phyloP scores from a whole-genome alignment of 306 rosid genomes.

The Vigna hirtella region DNA sequence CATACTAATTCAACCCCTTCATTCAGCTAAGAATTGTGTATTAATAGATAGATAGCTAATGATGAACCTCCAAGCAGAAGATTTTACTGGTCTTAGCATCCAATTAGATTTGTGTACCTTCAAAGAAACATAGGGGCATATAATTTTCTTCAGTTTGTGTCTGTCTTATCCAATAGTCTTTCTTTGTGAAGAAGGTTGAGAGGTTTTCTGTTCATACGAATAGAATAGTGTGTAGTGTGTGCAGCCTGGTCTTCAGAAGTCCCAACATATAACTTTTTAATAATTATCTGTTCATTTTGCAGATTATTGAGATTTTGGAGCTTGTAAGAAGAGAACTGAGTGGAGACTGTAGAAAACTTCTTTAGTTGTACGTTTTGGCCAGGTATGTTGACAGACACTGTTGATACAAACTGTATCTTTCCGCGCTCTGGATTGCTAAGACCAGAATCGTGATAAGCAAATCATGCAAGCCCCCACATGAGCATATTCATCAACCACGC shows the following conservation, averaged over 20 bases:
- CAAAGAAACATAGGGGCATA: background rate
- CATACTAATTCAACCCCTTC: conserved; percentile 10
- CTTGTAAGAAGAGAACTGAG: conserved; percentile 77
- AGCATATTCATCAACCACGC: background rate
- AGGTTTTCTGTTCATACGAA: conserved; percentile 27
- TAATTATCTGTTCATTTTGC: conserved; percentile 43
- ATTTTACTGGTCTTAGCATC: conserved; percentile 4
- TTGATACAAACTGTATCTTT: conserved; percentile 15
- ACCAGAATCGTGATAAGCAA: conserved; percentile 14
- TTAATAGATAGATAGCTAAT: background rate
- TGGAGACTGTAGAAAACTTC: conserved; percentile 51
- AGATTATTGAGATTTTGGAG: conserved; percentile 81
- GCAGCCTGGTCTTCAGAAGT: background rate
- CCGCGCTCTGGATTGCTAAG: conserved; percentile 18
- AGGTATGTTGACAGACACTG: conserved; percentile 52
- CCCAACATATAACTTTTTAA: conserved; percentile 5
- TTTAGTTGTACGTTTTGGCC: conserved; percentile 42
- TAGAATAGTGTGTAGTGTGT: conserved; percentile 10
- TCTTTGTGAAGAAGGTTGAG: conserved; percentile 10
- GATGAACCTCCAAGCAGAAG: background rate
- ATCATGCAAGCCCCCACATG: background rate
- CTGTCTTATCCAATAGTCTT: background rate
- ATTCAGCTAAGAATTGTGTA: conserved; percentile 19
- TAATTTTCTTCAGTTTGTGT: conserved; percentile 26
- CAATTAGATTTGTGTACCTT: conserved; percentile 4